Evolutionary conservation across 1,284 basidiomycete genomes (phyloP).

Genomic region (Sporisorium iseilematis-ciliati): DNA sequence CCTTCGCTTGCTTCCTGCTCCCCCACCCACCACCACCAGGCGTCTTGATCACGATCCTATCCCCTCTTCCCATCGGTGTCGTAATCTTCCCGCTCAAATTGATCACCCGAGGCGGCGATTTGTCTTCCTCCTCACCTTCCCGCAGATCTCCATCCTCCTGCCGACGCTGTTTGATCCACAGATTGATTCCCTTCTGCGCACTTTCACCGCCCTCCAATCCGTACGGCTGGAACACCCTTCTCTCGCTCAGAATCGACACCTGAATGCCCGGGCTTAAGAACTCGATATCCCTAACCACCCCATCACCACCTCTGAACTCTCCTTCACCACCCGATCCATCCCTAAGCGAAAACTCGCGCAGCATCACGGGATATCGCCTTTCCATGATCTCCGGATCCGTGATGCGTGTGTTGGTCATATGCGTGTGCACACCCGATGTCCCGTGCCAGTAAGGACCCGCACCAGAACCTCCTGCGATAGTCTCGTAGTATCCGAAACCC

Average conservation of each 20-base stretch:
- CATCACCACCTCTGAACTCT: conserved; percentile 85
- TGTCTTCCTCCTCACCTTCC: conserved; percentile 50
- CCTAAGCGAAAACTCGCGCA: conserved; percentile 84
- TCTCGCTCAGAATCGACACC: conserved; percentile 86
- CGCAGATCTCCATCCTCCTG: conserved; percentile 78
- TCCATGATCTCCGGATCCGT: conserved; percentile 90
- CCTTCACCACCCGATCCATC: conserved; percentile 83
- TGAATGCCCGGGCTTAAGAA: conserved; percentile 83
- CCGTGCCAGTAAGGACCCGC: conserved; percentile 92
- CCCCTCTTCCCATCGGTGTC: conserved; percentile 85
- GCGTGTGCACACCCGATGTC: conserved; percentile 71
- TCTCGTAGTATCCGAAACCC: conserved; percentile 98
- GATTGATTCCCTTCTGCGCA: conserved; percentile 83
- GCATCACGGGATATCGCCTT: conserved; percentile 86
- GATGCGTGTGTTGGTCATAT: conserved; percentile 88
- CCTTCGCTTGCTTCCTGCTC: not conserved
- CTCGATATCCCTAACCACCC: conserved; percentile 87
- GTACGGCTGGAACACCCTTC: conserved; percentile 88
- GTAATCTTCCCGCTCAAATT: conserved; percentile 92
- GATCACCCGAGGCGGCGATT: conserved; percentile 75
- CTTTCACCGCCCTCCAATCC: conserved; percentile 87
- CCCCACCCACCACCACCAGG: conserved; percentile 96
- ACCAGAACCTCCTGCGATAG: conserved; percentile 89
- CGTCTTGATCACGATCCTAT: conserved; percentile 84
- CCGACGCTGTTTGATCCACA: conserved; percentile 85